Conservation (phyloP, 2,329 filamentous ascomycete genomes). For the Colletotrichum sp. region DNA sequence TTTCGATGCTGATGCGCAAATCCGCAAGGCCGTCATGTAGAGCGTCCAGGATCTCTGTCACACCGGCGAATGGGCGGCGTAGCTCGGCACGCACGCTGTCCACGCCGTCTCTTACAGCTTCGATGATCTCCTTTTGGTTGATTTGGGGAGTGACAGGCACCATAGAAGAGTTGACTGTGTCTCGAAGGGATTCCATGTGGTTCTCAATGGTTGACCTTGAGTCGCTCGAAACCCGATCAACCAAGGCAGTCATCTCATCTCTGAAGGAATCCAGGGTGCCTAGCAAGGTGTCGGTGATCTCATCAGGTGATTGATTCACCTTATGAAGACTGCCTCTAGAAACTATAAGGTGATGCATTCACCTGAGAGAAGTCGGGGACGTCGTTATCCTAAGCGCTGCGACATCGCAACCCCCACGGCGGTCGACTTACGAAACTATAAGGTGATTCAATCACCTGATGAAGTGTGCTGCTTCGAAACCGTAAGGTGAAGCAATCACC, state of each 20-base stretch:
- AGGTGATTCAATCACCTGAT: neutral
- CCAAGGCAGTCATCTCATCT: constrained; percentile 70
- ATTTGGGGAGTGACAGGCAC: constrained; percentile 61
- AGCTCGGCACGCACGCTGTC: constrained; percentile 79
- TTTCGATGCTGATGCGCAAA: constrained; percentile 78
- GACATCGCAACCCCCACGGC: neutral
- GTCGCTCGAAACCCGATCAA: constrained; percentile 51
- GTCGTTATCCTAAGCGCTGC: neutral
- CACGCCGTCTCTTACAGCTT: constrained; percentile 74
- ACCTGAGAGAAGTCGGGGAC: neutral
- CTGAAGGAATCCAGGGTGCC: constrained; percentile 70
- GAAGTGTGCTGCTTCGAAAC: neutral
- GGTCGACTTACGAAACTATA: neutral
- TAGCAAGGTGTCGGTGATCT: constrained; percentile 74
- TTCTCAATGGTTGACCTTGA: constrained; percentile 76
- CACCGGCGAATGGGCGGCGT: constrained; percentile 69
- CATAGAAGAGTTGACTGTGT: constrained; percentile 74
- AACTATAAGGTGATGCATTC: neutral
- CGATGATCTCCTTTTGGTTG: constrained; percentile 70
- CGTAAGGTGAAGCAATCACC: neutral
- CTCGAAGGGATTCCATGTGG: constrained; percentile 82
- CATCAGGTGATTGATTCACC: constrained; percentile 50
- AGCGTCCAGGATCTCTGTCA: constrained; percentile 87
- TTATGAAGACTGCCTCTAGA: neutral
- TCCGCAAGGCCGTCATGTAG: constrained; percentile 86